Percentiles rank a stretch among this genome's conserved stretches.
phyloP scores from a whole-genome alignment of 2,329 filamentous ascomycete genomes.

The Talaromyces sp. region DNA sequence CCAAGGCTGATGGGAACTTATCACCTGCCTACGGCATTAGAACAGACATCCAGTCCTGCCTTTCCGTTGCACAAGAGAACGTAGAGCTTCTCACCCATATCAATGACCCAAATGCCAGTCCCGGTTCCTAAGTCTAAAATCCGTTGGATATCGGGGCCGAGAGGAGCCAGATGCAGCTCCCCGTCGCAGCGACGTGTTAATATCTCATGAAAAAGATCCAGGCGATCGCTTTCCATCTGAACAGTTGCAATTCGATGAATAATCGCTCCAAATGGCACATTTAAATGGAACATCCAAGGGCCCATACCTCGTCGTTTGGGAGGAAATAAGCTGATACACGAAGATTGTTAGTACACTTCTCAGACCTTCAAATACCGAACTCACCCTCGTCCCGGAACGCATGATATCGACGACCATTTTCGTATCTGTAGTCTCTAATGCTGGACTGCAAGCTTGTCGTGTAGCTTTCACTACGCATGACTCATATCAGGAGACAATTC shows the following conservation, averaged over 20 bases:
- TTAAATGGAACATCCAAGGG: no score
- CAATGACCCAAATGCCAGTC: constrained; percentile 24
- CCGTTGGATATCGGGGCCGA: constrained; percentile 36
- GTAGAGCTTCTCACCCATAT: constrained; percentile 10
- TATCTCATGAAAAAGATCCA: constrained; percentile 33
- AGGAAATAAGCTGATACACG: constrained; percentile 10
- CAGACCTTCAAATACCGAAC: not conserved
- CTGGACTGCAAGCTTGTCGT: constrained; percentile 34
- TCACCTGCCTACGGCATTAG: constrained; percentile 6
- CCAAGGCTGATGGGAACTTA: constrained; percentile 12
- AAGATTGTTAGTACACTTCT: not conserved
- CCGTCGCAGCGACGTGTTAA: constrained; percentile 49
- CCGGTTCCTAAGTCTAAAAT: constrained; percentile 51
- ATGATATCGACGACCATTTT: constrained; percentile 24
- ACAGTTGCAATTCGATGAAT: not conserved
- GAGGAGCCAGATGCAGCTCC: constrained; percentile 46
- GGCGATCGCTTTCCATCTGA: constrained; percentile 22
- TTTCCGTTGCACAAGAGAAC: no score
- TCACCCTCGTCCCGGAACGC: constrained; percentile 35
- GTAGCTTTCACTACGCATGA: constrained; percentile 20
- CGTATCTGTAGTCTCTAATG: constrained; percentile 19
- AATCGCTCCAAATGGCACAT: no score
- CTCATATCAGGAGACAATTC: no score
- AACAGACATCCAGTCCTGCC: not conserved
- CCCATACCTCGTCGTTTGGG: constrained; percentile 11